phyloP scores from a whole-genome alignment of 805 yeast species.

The Metschnikowia lachancei region DNA sequence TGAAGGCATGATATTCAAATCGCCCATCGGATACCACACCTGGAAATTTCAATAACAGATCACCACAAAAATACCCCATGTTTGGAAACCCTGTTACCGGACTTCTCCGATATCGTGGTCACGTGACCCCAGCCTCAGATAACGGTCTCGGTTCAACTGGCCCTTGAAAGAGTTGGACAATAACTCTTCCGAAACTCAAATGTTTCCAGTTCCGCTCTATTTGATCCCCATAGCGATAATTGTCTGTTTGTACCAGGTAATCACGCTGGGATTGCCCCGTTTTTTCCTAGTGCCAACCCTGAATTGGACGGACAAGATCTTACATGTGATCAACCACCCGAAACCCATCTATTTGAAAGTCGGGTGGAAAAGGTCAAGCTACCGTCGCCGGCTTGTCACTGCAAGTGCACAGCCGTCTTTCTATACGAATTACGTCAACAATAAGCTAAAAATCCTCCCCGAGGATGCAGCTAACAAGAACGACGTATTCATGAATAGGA shows the following conservation, averaged over 20 bases:
- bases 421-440: conserved; percentile 38
- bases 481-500: conserved; percentile 24
- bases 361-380: conserved; percentile 39
- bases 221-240: conserved; percentile 14
- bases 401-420: conserved; percentile 38
- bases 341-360: conserved; percentile 37
- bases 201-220: conserved; percentile 5
- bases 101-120: neutral
- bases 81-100: neutral
- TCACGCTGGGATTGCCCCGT: conserved; percentile 30
- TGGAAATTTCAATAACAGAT: too few species aligned
- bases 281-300: conserved; percentile 39
- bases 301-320: conserved; percentile 37
- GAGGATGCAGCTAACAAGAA: conserved; percentile 26
- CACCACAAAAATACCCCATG: too few species aligned
- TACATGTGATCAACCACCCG: conserved; percentile 30
- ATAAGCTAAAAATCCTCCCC: conserved; percentile 35
- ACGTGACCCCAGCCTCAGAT: neutral
- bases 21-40: too few species aligned
- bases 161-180: too few species aligned
- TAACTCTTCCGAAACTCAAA: neutral
- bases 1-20: too few species aligned
- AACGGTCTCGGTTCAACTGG: neutral
- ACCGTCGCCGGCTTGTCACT: conserved; percentile 35
- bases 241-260: conserved; percentile 19